A percentile compares a stretch with the other conserved stretches of the same genome.
Evolutionary conservation across 2,329 filamentous ascomycete genomes (phyloP).

Genomic region (Dactylellina haptotyla): DNA sequence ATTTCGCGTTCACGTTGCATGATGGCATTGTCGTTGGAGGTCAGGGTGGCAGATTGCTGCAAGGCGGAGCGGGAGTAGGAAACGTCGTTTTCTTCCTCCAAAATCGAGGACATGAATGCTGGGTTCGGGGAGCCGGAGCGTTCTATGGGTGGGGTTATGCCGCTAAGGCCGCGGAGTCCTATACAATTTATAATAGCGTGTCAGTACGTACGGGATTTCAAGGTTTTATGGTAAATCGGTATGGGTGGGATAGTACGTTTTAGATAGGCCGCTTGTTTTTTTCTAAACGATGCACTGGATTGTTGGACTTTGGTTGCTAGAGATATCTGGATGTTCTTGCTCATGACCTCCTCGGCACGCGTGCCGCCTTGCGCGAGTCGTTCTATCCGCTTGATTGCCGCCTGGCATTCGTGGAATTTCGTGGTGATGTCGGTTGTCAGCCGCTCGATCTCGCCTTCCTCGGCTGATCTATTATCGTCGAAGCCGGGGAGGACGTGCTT

Average conservation of each 20-base stretch:
- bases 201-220: slow-evolving; percentile 6
- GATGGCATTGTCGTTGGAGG: slow-evolving; percentile 84
- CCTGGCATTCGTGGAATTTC: slow-evolving; percentile 88
- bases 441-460: slow-evolving; percentile 89
- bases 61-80: slow-evolving; percentile 90
- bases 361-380: slow-evolving; percentile 79
- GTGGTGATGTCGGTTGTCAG: slow-evolving; percentile 90
- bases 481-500: slow-evolving; percentile 97
- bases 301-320: slow-evolving; percentile 89
- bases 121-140: slow-evolving; percentile 61
- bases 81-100: slow-evolving; percentile 93
- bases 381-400: slow-evolving; percentile 86
- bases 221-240: neutral
- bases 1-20: slow-evolving; percentile 94
- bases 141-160: slow-evolving; percentile 68
- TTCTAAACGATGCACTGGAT: slow-evolving; percentile 88
- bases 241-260: slow-evolving; percentile 72
- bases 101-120: slow-evolving; percentile 79
- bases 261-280: slow-evolving; percentile 95
- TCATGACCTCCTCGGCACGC: slow-evolving; percentile 91
- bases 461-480: slow-evolving; percentile 86
- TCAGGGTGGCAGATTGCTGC: slow-evolving; percentile 66
- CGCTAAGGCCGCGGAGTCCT: slow-evolving; percentile 80
- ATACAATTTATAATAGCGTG: neutral
- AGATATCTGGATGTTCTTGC: slow-evolving; percentile 92